A percentile compares a stretch with the other conserved stretches of the same genome.
phyloP scores from a whole-genome alignment of 2,329 filamentous ascomycete species.

The Colletotrichum sp. region DNA sequence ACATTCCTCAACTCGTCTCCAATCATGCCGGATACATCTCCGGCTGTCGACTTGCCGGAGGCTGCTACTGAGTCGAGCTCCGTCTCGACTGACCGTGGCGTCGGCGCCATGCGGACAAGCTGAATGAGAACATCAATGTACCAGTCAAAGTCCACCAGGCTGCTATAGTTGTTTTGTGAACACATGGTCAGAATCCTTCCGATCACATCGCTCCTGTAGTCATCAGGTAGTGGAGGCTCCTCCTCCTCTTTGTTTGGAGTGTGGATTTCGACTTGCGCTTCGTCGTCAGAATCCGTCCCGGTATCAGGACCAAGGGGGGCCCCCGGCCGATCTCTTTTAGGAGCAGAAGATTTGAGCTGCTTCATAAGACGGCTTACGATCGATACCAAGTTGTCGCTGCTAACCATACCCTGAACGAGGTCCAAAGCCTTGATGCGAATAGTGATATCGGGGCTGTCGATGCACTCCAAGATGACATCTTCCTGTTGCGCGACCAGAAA shows the following conservation, averaged over 20 bases:
- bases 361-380: constrained; percentile 88
- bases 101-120: constrained; percentile 74
- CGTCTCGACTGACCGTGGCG: constrained; percentile 45
- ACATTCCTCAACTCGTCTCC: constrained; percentile 89
- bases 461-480: constrained; percentile 94
- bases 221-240: constrained; percentile 74
- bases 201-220: constrained; percentile 86
- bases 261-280: constrained; percentile 49
- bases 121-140: constrained; percentile 91
- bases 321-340: constrained; percentile 51
- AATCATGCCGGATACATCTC: constrained; percentile 71
- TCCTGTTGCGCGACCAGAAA: constrained; percentile 90
- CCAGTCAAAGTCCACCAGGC: constrained; percentile 94
- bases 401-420: constrained; percentile 93
- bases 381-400: constrained; percentile 79
- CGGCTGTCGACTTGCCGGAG: constrained; percentile 30
- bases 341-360: constrained; percentile 75
- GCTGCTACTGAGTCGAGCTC: constrained; percentile 36
- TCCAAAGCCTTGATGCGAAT: constrained; percentile 93
- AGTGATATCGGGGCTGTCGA: constrained; percentile 94
- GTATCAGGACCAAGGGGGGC: constrained; percentile 49
- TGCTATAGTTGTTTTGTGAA: constrained; percentile 84
- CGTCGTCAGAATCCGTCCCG: constrained; percentile 54
- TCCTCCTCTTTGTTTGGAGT: constrained; percentile 39
- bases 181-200: constrained; percentile 87